Base-by-base conservation (phyloP, 306 rosid species). In the Prunus salicina region DNA sequence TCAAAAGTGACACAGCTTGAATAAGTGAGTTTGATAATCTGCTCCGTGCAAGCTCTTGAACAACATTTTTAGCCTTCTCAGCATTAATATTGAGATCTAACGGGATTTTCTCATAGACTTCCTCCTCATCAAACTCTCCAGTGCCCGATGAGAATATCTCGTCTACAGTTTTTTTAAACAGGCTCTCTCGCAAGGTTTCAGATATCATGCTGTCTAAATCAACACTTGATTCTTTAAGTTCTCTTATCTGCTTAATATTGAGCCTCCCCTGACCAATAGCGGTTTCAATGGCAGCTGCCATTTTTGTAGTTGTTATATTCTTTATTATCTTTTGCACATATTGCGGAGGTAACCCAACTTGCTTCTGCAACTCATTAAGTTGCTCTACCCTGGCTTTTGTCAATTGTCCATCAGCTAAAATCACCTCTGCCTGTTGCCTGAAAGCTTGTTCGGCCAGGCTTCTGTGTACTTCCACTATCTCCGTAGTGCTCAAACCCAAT, bases 101-200 rank as follows among this genome's bases (percentile, higher is more conserved):
- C 25, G 97, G 97, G 76, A 95, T 90, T 79, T 88, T 95, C 85
- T 89, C 92, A 76, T 83, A 95, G 47, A 95, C 97, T 86, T 95
- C 99, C 71, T 88, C 97, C 78, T 91, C 92, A 52, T 91, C 97
- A 76, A 95, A 95, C 84, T 95, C 99, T 56, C 99, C 99, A 2
- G 98, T 95, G 73, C 99, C 99, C 0, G 98, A 95, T 34, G 99
- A 95, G 90, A 95, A 95, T 74, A 95, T 87, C 72, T 92, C 97
- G 68, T 89, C 99, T 53, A 95, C 89, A 2, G 97, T 91, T 84
- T 95, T 95, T 65, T 91, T 95, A 85, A 95, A 95, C 80, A 95
- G 84, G 78, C 53, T 89, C 86, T 95, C 98, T 67, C 99, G 90
- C 83, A 92, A 78, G 75, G 82, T 88, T 86, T 83, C 87, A 19